Conservation (phyloP, 257 asterid species). For the Solanum etuberosum region DNA sequence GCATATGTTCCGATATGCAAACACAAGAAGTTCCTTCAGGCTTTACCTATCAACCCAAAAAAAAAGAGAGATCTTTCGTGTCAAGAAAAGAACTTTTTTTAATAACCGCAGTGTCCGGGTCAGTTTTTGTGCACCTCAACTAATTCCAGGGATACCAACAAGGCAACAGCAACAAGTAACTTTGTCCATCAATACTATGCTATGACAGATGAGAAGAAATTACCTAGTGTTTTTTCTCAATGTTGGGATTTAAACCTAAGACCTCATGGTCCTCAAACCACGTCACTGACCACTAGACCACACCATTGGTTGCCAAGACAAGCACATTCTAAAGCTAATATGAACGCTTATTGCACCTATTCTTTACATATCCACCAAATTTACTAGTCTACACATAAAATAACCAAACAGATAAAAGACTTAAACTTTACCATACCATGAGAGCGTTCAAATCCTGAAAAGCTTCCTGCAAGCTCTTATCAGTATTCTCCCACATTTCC, state of each 20-base stretch:
- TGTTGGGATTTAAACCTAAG: neutral
- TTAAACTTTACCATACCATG: conserved; percentile 43
- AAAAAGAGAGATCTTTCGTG: neutral
- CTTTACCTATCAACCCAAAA: neutral
- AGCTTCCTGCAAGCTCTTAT: conserved; percentile 96
- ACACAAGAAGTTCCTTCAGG: neutral
- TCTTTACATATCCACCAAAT: neutral
- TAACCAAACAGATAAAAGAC: neutral
- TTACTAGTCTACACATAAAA: neutral
- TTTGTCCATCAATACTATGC: neutral
- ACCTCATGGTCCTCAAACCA: neutral
- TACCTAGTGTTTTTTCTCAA: neutral
- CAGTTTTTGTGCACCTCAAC: neutral
- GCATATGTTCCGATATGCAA: neutral
- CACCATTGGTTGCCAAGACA: neutral
- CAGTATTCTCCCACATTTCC: conserved; percentile 99
- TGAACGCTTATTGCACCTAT: neutral
- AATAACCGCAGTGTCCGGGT: rapidly evolving
- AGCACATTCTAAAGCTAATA: neutral
- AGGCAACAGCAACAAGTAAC: neutral
- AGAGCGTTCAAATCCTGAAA: conserved; percentile 98
- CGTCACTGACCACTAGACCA: neutral
- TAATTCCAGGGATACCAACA: neutral
- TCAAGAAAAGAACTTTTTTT: neutral
- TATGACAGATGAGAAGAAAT: neutral